Evolutionary conservation across 2,329 filamentous ascomycete genomes (phyloP), one percentile per base, ranked within the genome.

Genomic region (Fusarium nematophilum): DNA sequence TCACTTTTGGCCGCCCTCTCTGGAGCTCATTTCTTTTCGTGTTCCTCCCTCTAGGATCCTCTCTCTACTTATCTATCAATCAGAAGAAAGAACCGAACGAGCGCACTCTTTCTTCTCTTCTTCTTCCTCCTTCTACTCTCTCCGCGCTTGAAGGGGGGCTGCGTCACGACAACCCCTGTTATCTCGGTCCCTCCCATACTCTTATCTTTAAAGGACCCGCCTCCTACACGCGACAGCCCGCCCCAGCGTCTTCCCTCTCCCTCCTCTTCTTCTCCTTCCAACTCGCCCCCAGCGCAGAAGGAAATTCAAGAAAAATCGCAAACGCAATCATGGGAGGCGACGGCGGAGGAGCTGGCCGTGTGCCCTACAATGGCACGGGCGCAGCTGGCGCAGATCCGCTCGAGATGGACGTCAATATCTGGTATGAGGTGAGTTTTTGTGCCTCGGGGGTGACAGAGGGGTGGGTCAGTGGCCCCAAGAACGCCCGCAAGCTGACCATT

Each of bases 381-480:
- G 74, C 79, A 17, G 86, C 84, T 7, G 90, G 91, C 62, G 90
- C 90, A 55, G 81, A 93, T 74, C 87, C 90, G 21, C 76, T 87
- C 56, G 79, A 79, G 1, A 78, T 90, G 63, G 81, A 94, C 72
- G 81, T 94, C 66, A 94, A 94, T 76, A 82, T 92, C 59, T 93
- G 85, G 81, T 94, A 94, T 72, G 83, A 90, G 78, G 87, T 89
- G 77, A 71, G 82, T 71, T 31, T n/a, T 31, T 5, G 29, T 31
- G n/a, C n/a, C n/a, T n/a, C n/a, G 29, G 29, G 29, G 29, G 29
- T 38, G 11, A 37, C 47, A 26, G 30, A 38, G 34, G 31, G 40
- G 61, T 58, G 64, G 57, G 54, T 62, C 57, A 40, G 51, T 51
- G 51, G 31, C 37, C 30, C 57, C 34, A 44, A 23, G 17, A 66